Evolutionary conservation across 257 asterid species (phyloP).

Genomic region (Penstemon eatonii): DNA sequence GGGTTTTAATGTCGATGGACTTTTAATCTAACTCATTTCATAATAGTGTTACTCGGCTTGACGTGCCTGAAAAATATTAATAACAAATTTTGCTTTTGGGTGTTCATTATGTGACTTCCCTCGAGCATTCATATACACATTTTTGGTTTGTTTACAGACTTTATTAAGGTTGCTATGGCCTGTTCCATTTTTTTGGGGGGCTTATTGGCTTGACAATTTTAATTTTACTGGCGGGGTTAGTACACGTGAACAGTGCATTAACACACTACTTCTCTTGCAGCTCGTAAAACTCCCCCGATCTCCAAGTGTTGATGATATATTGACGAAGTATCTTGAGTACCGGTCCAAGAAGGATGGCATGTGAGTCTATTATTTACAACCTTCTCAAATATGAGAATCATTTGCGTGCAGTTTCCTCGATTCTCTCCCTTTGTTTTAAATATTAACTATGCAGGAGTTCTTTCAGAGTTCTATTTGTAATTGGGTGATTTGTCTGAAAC

Average conservation of each 20-base stretch:
- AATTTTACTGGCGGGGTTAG: slow-evolving; percentile 5
- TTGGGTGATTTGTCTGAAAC: background rate
- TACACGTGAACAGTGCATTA: background rate
- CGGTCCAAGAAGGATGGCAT: slow-evolving; percentile 79
- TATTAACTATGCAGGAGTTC: slow-evolving; percentile 17
- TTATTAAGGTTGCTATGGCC: slow-evolving; percentile 1
- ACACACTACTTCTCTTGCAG: slow-evolving; percentile 49
- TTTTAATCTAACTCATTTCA: too few relatives aligned
- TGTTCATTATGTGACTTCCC: slow-evolving; percentile 7
- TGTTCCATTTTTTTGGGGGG: slow-evolving; percentile 3
- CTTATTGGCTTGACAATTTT: slow-evolving; percentile 3
- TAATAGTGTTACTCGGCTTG: background rate
- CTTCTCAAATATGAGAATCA: slow-evolving; percentile 21
- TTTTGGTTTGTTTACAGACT: slow-evolving; percentile 1
- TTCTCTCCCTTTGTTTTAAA: slow-evolving; percentile 19
- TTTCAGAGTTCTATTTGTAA: slow-evolving; percentile 15
- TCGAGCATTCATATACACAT: background rate
- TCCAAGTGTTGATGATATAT: slow-evolving; percentile 80
- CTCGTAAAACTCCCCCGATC: slow-evolving; percentile 92
- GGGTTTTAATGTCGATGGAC: background rate
- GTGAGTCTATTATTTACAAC: slow-evolving; percentile 50
- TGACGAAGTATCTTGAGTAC: slow-evolving; percentile 74
- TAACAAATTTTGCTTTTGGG: slow-evolving; percentile 16
- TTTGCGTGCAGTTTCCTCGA: background rate
- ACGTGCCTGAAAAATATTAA: background rate